Conservation (phyloP, 441 rosid genomes). For the Erysimum pusillum region DNA sequence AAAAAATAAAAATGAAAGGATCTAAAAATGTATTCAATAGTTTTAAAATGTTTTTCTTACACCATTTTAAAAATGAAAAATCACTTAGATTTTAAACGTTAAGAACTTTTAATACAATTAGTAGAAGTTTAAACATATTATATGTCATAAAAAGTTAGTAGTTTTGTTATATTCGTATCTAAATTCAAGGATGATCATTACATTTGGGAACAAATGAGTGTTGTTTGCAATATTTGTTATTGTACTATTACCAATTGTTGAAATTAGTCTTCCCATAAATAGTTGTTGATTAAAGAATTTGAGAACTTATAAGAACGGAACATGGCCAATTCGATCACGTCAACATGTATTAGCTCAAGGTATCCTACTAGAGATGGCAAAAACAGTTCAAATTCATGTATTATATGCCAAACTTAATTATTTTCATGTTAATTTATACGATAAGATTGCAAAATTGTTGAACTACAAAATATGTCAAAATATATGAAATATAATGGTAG, state of each 20-base stretch:
- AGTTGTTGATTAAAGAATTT: background rate
- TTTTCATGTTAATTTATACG: background rate
- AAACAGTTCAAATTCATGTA: background rate
- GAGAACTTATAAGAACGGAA: background rate
- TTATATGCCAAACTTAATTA: background rate
- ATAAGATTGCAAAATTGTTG: no score
- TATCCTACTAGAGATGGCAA: background rate
- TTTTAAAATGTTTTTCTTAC: background rate
- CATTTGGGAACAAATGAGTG: slow-evolving; percentile 14
- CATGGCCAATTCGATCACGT: background rate
- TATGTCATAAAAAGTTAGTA: no score
- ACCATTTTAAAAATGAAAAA: background rate
- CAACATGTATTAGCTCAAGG: background rate
- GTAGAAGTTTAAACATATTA: background rate
- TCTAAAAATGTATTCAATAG: background rate
- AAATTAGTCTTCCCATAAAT: background rate
- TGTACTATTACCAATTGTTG: background rate
- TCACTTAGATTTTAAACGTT: background rate
- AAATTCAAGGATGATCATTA: slow-evolving; percentile 4
- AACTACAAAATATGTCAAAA: no score
- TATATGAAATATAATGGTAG: no score
- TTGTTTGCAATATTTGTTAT: no score
- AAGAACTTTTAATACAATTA: background rate
- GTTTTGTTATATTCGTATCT: slow-evolving; percentile 11
- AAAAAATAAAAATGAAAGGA: background rate